Base-by-base conservation (phyloP, 129 eudicot species). In the Artemisia tridentata region DNA sequence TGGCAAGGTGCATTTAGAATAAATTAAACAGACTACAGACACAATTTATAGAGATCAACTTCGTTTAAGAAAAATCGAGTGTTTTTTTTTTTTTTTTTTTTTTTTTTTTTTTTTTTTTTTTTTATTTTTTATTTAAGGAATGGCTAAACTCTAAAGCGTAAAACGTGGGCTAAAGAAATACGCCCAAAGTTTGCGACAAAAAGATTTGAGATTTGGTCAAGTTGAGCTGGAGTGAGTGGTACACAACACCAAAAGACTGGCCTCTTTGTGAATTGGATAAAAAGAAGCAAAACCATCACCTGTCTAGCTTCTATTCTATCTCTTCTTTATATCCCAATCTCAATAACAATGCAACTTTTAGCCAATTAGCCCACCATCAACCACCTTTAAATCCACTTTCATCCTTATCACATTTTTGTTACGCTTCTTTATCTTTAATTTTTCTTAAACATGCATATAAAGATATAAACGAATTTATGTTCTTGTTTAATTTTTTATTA, bases 261-360 rank as follows among this genome's bases (percentile, higher is more conserved):
- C 25, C 65, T 60, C 80, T 68, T 68, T 69, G 38, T 71, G 49
- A 60, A 69, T 70, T 52, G 13, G 78, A 69, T 77, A 70, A 63
- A 70, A 74, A 69, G 19, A 72, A 21, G 54, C 81, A 71, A 63
- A 77, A 74, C 21, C 54, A 48, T n/a, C 71, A 45, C n/a, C n/a
- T 3, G 3, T n/a, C 34, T 4, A 0, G 45, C 47, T 29, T 29
- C 60, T 55, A 23, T 21, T 58, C 57, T 71, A 57, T 71, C 67
- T 62, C 71, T 53, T 75, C 81, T 77, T 77, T 77, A 69, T 77
- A 77, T 77, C 81, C 64, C 67, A 41, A 31, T 58, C 57, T 29
- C 34, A 29, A 29, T 29, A 29, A 11, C 68, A 61, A 34, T 68
- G 58, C 34, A 29, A 29, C 34, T 29, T 29, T 29, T 29, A 29